These are phyloP conservation scores for Paradendryphiella salina DNA, from an alignment of 2,329 filamentous ascomycete species.

Conservation along the genomic window DNA sequence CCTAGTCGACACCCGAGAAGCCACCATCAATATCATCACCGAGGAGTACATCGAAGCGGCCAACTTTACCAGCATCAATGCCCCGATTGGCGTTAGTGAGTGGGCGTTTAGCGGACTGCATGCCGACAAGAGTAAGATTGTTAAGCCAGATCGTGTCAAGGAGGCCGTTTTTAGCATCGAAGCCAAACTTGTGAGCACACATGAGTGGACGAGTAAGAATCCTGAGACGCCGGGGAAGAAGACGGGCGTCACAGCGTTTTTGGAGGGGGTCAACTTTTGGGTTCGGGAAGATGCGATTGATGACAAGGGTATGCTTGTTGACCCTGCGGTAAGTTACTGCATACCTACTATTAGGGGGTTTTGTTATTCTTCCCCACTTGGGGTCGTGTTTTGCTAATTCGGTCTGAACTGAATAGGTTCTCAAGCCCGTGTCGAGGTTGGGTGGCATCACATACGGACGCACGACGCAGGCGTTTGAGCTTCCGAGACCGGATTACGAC, in stretches of 20 bases:
- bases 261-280: conserved; percentile 89
- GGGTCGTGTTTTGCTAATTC: neutral
- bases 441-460: conserved; percentile 87
- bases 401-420: conserved; percentile 52
- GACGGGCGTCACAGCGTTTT: conserved; percentile 71
- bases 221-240: conserved; percentile 68
- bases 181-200: conserved; percentile 70
- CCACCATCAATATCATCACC: conserved; percentile 79
- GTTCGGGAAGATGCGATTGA: conserved; percentile 86
- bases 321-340: conserved; percentile 62
- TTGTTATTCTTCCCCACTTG: neutral
- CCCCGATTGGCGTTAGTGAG: conserved; percentile 75
- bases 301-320: conserved; percentile 71
- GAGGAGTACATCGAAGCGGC: conserved; percentile 87
- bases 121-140: conserved; percentile 65
- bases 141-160: conserved; percentile 71
- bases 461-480: conserved; percentile 69
- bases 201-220: conserved; percentile 74
- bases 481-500: conserved; percentile 62
- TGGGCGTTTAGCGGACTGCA: conserved; percentile 79
- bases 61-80: conserved; percentile 77
- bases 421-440: conserved; percentile 75
- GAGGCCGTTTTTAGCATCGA: conserved; percentile 86
- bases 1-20: conserved; percentile 71
- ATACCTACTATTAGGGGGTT: neutral